These are phyloP conservation scores for Colletotrichum musae DNA, from an alignment of 2,329 filamentous ascomycete species.

Conservation along the genomic window DNA sequence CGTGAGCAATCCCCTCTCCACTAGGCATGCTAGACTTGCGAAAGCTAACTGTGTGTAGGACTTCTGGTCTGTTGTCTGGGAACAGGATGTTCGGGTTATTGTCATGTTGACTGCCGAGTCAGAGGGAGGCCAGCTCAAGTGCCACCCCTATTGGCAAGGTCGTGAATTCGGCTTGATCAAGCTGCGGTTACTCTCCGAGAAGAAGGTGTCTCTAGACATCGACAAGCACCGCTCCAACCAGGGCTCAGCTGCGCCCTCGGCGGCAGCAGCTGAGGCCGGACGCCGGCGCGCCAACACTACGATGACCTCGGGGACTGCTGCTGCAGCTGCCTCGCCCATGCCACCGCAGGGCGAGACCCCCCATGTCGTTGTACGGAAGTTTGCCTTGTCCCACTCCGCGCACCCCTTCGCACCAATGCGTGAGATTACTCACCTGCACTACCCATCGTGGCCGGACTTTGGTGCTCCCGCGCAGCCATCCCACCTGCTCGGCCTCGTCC, in stretches of 20 bases:
- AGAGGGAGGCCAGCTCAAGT: constrained; percentile 94
- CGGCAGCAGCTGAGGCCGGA: constrained; percentile 34
- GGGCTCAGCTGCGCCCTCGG: constrained; percentile 40
- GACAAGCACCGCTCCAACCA: constrained; percentile 60
- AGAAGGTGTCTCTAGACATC: constrained; percentile 83
- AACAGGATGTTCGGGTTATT: constrained; percentile 93
- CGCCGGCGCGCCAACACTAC: constrained; percentile 51
- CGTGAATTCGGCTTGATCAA: constrained; percentile 84
- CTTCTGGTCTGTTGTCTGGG: constrained; percentile 98
- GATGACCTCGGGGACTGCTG: constrained; percentile 47
- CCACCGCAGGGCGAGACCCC: constrained; percentile 70
- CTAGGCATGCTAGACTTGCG: neutral
- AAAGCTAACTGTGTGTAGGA: constrained; percentile 69
- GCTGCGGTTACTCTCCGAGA: constrained; percentile 85
- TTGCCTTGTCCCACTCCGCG: constrained; percentile 82
- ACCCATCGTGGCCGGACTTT: constrained; percentile 97
- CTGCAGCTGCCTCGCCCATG: constrained; percentile 44
- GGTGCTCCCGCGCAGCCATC: constrained; percentile 90
- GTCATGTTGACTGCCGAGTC: constrained; percentile 97
- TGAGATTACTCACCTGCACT: constrained; percentile 95
- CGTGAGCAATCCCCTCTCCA: constrained; percentile 66
- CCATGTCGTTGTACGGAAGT: constrained; percentile 87
- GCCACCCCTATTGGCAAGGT: constrained; percentile 91
- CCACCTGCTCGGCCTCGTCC: constrained; percentile 90
- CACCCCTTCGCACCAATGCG: constrained; percentile 89